phyloP scores from a whole-genome alignment of 2,329 filamentous ascomycete genomes.

The Acrocalymma vagum region DNA sequence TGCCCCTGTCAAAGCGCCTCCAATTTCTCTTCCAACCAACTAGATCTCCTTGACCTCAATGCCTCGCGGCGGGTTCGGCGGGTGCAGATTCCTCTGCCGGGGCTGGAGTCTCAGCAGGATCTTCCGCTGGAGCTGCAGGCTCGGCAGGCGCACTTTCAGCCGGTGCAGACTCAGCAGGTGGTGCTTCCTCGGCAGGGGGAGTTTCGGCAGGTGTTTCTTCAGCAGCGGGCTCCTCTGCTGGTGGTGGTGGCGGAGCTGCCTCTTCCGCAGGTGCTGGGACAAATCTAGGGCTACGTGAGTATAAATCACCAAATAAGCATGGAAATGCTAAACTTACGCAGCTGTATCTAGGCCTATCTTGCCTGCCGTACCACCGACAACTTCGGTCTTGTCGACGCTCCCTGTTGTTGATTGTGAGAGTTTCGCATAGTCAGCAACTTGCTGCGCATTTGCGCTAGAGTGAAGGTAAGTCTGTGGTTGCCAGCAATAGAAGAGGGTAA shows the following conservation, averaged over 20 bases:
- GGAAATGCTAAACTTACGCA: constrained; percentile 25
- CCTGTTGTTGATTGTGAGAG: constrained; percentile 27
- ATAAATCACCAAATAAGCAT: background rate
- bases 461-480: background rate
- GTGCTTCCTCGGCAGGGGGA: constrained; percentile 4
- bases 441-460: constrained; percentile 21
- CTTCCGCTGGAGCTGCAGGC: constrained; percentile 8
- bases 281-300: constrained; percentile 16
- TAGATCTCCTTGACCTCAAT: no score
- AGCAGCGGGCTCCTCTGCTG: constrained; percentile 10
- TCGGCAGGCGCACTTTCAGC: constrained; percentile 12
- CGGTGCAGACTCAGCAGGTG: constrained; percentile 6
- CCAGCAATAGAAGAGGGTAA: background rate
- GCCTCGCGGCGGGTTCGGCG: no score
- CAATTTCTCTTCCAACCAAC: no score
- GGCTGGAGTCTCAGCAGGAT: constrained; percentile 7
- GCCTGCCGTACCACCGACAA: constrained; percentile 28
- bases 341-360: constrained; percentile 31
- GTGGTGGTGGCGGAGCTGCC: constrained; percentile 19
- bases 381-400: constrained; percentile 30
- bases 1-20: no score
- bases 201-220: constrained; percentile 2
- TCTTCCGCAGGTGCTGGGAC: constrained; percentile 29
- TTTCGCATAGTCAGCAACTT: constrained; percentile 38
- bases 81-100: constrained; percentile 4